Evolutionary conservation across 176 grass and related monocot genomes (phyloP).

Genomic region (Oryza meridionalis): DNA sequence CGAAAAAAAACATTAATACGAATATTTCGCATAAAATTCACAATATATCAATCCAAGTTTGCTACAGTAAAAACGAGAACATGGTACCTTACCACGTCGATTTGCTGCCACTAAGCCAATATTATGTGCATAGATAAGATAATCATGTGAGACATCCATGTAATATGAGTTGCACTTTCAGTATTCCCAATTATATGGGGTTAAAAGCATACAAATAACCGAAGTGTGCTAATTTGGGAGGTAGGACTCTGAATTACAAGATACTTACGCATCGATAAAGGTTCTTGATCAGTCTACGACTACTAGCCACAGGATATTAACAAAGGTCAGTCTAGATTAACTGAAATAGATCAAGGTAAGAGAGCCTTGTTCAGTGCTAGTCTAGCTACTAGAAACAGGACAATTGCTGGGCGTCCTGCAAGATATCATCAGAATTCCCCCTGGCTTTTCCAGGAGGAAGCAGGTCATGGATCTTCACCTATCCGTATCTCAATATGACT

Average conservation of each 20-base stretch:
- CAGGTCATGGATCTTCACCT: not conserved
- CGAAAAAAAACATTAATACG: not conserved
- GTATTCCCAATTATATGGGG: not conserved
- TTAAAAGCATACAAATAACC: not conserved
- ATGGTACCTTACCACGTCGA: not conserved
- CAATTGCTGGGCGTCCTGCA: not conserved
- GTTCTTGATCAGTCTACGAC: slow-evolving; percentile 13
- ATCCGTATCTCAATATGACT: slow-evolving; percentile 37
- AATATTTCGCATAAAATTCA: not conserved
- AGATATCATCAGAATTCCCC: not conserved
- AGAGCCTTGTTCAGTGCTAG: not conserved
- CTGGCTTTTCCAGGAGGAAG: not conserved
- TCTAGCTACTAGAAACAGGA: not conserved
- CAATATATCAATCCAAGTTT: not conserved
- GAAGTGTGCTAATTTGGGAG: not conserved
- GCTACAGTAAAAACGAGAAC: not conserved
- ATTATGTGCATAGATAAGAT: not conserved
- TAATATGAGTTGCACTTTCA: not conserved
- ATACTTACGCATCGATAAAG: slow-evolving; percentile 12
- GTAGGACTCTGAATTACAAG: not conserved
- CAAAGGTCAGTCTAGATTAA: slow-evolving; percentile 13
- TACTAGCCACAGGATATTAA: slow-evolving; percentile 27
- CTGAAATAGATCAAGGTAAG: not conserved
- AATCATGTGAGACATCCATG: not conserved
- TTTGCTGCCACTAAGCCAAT: not conserved